Evolutionary conservation across 768 basidiomycete species (phyloP).

Genomic region (Gloeopeniophorella convolvens): DNA sequence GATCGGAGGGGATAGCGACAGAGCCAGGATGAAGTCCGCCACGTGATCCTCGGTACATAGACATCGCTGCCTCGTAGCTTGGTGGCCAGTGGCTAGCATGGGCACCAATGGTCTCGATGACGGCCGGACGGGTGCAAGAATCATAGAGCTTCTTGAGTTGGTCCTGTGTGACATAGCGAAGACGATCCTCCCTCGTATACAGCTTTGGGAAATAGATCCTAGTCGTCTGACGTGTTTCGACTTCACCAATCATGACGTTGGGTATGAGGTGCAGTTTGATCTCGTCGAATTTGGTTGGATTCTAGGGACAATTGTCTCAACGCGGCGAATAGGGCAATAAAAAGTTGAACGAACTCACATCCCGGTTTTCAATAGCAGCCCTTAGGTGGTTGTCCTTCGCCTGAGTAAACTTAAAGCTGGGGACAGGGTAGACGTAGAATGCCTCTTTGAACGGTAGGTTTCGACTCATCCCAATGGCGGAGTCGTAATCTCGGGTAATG

Average conservation of each 20-base stretch:
- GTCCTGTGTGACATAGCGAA: not conserved
- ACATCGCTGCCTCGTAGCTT: not conserved
- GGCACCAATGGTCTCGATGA: not conserved
- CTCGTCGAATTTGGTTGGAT: too few species aligned
- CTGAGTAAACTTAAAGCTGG: not conserved
- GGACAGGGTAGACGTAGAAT: not conserved
- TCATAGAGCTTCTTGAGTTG: not conserved
- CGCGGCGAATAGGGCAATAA: too few species aligned
- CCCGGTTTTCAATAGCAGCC: not conserved
- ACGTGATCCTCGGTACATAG: not conserved
- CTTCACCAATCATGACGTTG: not conserved
- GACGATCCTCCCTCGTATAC: not conserved
- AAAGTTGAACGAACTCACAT: not conserved
- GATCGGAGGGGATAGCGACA: not conserved
- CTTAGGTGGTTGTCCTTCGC: not conserved
- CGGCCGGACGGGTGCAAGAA: not conserved
- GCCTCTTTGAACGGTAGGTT: not conserved
- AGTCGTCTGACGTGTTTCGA: not conserved
- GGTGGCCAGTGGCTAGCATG: not conserved
- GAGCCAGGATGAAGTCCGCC: not conserved
- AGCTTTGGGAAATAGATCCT: not conserved
- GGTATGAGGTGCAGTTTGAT: too few species aligned
- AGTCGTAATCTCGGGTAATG: not conserved
- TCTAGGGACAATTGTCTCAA: too few species aligned
- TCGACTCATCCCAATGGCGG: not conserved